These are phyloP conservation scores for Penicillium concentricum DNA, from an alignment of 2,329 filamentous ascomycete species.

Conservation along the genomic window DNA sequence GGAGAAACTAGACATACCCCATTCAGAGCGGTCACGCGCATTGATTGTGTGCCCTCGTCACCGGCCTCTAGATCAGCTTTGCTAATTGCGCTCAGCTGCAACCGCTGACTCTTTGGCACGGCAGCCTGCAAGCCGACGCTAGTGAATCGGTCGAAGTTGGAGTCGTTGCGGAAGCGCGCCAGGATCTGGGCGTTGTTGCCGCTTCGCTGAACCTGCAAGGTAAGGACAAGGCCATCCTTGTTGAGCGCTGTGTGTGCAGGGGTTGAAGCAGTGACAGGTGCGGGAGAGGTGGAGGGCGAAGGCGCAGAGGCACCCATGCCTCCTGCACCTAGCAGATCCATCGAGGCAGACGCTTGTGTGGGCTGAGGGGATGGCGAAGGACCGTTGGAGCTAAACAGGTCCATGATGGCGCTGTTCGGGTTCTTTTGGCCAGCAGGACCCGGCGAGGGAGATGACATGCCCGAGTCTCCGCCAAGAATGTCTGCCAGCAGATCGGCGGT, in stretches of 20 bases:
- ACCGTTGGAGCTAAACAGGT: slow-evolving; percentile 66
- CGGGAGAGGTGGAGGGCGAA: slow-evolving; percentile 49
- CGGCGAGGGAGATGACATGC: slow-evolving; percentile 54
- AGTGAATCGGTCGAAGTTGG: slow-evolving; percentile 63
- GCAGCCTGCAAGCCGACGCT: slow-evolving; percentile 86
- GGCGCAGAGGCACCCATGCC: slow-evolving; percentile 35
- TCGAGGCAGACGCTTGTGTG: slow-evolving; percentile 44
- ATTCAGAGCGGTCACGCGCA: slow-evolving; percentile 81
- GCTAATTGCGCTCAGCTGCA: slow-evolving; percentile 89
- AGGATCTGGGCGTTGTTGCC: slow-evolving; percentile 68
- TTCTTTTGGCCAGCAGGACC: slow-evolving; percentile 51
- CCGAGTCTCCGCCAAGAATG: slow-evolving; percentile 75
- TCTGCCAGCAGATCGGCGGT: slow-evolving; percentile 88
- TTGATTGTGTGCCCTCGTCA: slow-evolving; percentile 81
- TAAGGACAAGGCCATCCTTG: slow-evolving; percentile 79
- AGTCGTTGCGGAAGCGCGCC: slow-evolving; percentile 79
- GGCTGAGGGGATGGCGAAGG: slow-evolving; percentile 50
- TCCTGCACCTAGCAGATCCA: slow-evolving; percentile 41
- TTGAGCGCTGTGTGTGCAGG: slow-evolving; percentile 72
- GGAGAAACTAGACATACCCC: slow-evolving; percentile 68
- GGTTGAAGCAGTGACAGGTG: slow-evolving; percentile 47
- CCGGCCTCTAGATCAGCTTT: slow-evolving; percentile 72
- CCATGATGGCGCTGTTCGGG: slow-evolving; percentile 79
- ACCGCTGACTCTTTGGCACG: slow-evolving; percentile 92
- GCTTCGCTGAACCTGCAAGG: slow-evolving; percentile 80